Evolutionary conservation across 2,329 filamentous ascomycete species (phyloP), one percentile per base, ranked within the genome.

Genomic region (Elsinoe necatrix): DNA sequence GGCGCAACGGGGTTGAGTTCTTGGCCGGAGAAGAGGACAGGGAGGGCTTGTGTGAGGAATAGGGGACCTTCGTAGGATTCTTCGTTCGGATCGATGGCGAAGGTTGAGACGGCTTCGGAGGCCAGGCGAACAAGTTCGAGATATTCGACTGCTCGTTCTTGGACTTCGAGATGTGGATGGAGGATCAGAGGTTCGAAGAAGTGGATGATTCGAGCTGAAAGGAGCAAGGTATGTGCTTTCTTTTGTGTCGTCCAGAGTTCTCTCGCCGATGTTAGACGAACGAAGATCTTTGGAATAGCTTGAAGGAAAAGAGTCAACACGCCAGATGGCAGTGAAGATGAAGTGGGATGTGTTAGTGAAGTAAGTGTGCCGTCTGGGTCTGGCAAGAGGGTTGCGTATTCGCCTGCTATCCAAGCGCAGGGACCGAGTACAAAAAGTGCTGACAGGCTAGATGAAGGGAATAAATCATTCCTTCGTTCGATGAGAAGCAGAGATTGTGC

Each of bases 61-160:
- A 95, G 74, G 2, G 93, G 93, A 8, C 88, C 79, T 61, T 93
- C 86, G 61, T 89, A 91, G 14, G 85, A 84, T 57, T 83, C 82
- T 7, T 82, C 77, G 11, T 83, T 80, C 0, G 61, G 56, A 7
- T 69, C 68, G 20, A 80, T 73, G 9, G 80, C 77, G 60, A 91
- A 86, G 1, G 78, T 83, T 7, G 83, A 80, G 2, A 82, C 81
- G 12, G 92, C 90, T 72, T 98, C 93, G 1, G 84, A 83, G 1
- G 89, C 89, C 43, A 98, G 77, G 58, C 89, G 89, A 65, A 97
- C 81, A 11, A 97, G 77, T 68, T 98, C 93, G 0, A 90, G 80
- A 64, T 95, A 95, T 67, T 96, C 91, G 1, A 96, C 91, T 2
- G 91, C 86, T 57, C 93, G 83, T 70, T 97, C 93, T 71, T 98